Evolutionary conservation across 441 rosid species (phyloP), one percentile per base, ranked within the genome.

Genomic region (Melastoma candidum): DNA sequence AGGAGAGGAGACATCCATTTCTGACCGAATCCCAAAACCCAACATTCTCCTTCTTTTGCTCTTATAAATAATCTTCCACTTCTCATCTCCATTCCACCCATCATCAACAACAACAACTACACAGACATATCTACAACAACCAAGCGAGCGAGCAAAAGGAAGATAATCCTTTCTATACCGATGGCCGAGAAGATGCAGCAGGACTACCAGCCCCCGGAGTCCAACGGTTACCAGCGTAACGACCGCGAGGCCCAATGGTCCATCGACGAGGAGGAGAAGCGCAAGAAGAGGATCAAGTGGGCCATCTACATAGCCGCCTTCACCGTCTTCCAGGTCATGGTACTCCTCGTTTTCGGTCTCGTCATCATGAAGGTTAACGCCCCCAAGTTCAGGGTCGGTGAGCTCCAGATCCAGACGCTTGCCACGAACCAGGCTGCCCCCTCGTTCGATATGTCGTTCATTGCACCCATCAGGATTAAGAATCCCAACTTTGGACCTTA

Each of bases 401-500:
- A 12, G 7, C 41, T 32, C 7, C n/a, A 25, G 4, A 1, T 61
- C 43, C 27, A 54, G 0, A n/a, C 44, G 11, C n/a, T 54, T 1
- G 43, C 11, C 3, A 1, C 53, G 0, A 8, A 46, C 36, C 54
- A 54, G 24, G 45, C 56, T 25, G 13, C 49, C 2, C 59, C 54
- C 50, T 54, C 59, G 1, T 61, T 61, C 41, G 7, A 61, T 26
- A 54, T 61, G 54, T 53, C 44, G 7, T 54, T 61, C 14, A n/a
- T 41, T 8, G 26, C 65, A 0, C 59, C 59, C 0, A 26, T 54
- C 7, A 26, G 7, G 29, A 53, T 61, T 41, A 53, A 54, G 49
- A 54, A 43, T 26, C 12, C 54, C 3, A 41, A 61, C 48, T 54
- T 43, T 5, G 54, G 46, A n/a, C 65, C 49, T 12, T 61, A 46